Percentiles rank a stretch among this genome's conserved stretches.
phyloP scores from a whole-genome alignment of 2,329 filamentous ascomycete species.

The Niveomyces coronatus region DNA sequence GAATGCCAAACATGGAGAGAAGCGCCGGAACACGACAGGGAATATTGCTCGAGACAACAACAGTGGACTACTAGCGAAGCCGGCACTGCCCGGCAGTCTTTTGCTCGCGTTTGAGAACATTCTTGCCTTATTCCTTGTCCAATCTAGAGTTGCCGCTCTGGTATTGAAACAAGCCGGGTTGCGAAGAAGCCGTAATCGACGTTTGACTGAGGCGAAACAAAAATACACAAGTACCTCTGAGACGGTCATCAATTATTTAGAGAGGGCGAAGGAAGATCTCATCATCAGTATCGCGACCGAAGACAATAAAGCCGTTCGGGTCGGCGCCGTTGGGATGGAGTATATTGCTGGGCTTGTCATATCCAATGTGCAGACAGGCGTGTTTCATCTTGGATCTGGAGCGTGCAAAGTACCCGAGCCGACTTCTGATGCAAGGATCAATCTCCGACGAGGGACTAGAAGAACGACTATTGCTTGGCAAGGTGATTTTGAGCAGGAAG shows the following conservation, averaged over 20 bases:
- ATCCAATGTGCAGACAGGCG: slow-evolving; percentile 3
- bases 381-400: background rate
- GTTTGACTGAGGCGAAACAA: background rate
- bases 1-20: background rate
- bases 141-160: background rate
- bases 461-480: background rate
- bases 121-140: background rate
- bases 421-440: background rate
- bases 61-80: background rate
- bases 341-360: background rate
- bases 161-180: background rate
- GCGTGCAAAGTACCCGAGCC: background rate
- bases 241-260: background rate
- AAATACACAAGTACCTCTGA: background rate
- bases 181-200: background rate
- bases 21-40: background rate
- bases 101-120: background rate
- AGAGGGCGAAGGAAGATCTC: background rate
- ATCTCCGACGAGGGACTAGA: background rate
- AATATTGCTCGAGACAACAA: background rate
- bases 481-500: background rate
- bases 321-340: slow-evolving; percentile 3
- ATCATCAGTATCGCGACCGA: background rate
- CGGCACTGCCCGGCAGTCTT: background rate
- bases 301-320: background rate